Conservation (phyloP, 495 filamentous ascomycete species). For the Neurospora sp. region DNA sequence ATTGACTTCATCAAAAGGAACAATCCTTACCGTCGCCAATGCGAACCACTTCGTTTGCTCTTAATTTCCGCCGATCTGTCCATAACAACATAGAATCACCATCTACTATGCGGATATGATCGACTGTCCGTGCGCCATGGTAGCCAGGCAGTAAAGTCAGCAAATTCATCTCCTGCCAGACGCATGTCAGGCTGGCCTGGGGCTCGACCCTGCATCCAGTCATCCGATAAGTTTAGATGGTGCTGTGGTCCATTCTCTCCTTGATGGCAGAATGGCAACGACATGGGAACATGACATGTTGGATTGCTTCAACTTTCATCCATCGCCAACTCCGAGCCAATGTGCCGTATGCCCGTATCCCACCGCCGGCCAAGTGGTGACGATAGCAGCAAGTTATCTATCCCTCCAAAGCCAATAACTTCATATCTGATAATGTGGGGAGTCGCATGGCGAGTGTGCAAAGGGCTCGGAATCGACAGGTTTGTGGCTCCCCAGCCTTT, state of each 20-base stretch:
- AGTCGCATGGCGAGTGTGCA: not conserved
- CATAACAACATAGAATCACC: not conserved
- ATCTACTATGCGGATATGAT: not conserved
- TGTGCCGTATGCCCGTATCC: not conserved
- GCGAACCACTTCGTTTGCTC: not conserved
- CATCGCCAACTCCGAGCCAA: not conserved
- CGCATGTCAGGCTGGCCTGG: not conserved
- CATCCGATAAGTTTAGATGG: not conserved
- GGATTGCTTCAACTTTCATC: not conserved
- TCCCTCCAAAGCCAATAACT: not conserved
- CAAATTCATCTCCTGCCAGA: not conserved
- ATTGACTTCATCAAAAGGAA: not conserved
- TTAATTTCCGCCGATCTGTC: not conserved
- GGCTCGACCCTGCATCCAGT: not conserved
- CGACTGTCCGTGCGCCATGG: not conserved
- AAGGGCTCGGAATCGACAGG: not conserved
- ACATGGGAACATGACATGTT: not conserved
- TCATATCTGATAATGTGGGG: not conserved
- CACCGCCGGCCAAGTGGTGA: not conserved
- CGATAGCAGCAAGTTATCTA: not conserved
- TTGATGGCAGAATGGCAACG: not conserved
- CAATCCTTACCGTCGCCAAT: not conserved
- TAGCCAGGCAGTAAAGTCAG: not conserved
- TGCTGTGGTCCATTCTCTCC: not conserved
- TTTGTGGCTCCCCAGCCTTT: not conserved